Evolutionary conservation across 1,139 yeast genomes (phyloP), one percentile per base, ranked within the genome.

Genomic region (Yamadazyma triangularis): DNA sequence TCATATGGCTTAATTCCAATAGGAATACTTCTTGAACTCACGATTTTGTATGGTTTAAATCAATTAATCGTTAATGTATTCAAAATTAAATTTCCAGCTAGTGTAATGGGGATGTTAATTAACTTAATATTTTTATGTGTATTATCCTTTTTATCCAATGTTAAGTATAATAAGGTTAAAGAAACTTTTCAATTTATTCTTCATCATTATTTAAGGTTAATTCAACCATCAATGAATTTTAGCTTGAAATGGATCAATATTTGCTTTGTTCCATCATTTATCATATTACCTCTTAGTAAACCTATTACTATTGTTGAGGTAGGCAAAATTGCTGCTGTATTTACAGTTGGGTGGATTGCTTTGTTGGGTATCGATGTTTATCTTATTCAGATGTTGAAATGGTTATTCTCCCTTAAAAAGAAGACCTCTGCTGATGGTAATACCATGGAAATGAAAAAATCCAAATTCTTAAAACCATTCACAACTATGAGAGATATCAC

Each of bases 241-340:
- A 64, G 81, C 2, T 60, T 84, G 35, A 67, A 81, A 34, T 84
- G 91, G 91, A 84, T 84, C 57, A 82, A 80, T 51, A 70, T 82
- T 8, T 82, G 78, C 50, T 84, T 84, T 61, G 77, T 85, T 1
- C 91, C 93, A 0, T 78, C 88, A 0, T 83, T 84, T 47, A 76
- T 83, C 16, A 71, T 79, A 1, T 65, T 84, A 29, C 91, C 93
- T 0, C 62, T 82, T 32, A 72, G 86, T 11, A 71, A 73, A 23
- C 70, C 72, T 37, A 79, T 84, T 27, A 64, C 80, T 10, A 77
- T 78, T 25, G 69, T 70, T 14, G 93, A 83, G 43, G 85, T 87
- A 13, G 63, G 79, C 44, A 77, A 79, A 34, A 84, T 84, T 24
- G 87, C 84, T 2, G 91, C 77, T 0, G 84, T 82, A 9, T 84